Conservation (phyloP, 140 eudicot genomes). For the Erigeron philadelphicus region DNA sequence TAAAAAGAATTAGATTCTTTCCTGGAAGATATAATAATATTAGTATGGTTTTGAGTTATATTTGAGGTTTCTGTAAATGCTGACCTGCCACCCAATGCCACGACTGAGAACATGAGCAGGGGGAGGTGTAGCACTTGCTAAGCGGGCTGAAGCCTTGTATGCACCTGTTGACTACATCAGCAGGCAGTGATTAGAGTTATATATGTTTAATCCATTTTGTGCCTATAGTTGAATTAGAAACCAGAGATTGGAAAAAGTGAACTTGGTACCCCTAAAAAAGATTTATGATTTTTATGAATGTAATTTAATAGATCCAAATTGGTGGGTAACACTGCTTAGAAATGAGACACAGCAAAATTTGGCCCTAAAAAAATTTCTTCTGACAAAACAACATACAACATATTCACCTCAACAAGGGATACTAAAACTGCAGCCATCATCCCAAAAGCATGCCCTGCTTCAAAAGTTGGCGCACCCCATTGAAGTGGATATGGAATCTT, state of each 20-base stretch:
- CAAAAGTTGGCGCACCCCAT: slow-evolving; percentile 98
- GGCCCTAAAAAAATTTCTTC: not conserved
- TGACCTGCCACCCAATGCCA: slow-evolving; percentile 98
- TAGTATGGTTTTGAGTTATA: not conserved
- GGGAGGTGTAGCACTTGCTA: slow-evolving; percentile 99
- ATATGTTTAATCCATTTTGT: not conserved
- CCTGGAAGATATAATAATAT: not conserved
- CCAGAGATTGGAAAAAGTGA: no score
- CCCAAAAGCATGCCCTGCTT: slow-evolving; percentile 95
- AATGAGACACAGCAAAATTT: not conserved
- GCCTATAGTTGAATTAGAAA: no score
- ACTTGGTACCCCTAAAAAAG: no score
- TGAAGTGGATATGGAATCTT: slow-evolving; percentile 96
- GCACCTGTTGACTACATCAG: slow-evolving; percentile 83
- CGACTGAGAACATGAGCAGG: slow-evolving; percentile 99
- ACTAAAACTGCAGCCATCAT: slow-evolving; percentile 98
- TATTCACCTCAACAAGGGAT: slow-evolving; percentile 74
- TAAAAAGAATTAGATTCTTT: not conserved
- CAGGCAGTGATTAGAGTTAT: slow-evolving; percentile 9
- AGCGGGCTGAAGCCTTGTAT: slow-evolving; percentile 90
- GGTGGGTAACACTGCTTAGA: not conserved
- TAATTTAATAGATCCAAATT: not conserved
- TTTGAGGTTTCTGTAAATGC: slow-evolving; percentile 5
- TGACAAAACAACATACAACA: not conserved
- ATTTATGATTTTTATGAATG: no score